A percentile compares a stretch with the other conserved stretches of the same genome.
Evolutionary conservation across 352 stramenopile genomes (phyloP).

Genomic region (Phytophthora pseudosyringae): DNA sequence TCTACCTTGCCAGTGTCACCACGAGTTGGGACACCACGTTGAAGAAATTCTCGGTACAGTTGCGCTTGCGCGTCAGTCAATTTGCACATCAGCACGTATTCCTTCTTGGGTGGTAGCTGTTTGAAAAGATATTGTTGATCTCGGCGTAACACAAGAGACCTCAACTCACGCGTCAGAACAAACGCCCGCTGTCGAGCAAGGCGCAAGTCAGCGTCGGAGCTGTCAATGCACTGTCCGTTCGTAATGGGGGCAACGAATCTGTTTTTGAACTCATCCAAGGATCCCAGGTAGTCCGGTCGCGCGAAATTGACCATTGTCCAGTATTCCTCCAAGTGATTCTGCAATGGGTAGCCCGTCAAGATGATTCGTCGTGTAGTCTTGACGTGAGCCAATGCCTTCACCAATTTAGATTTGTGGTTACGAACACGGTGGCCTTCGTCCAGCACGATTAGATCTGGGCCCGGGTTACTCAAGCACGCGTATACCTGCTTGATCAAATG

Average conservation of each 20-base stretch:
- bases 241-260: constrained; percentile 90
- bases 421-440: constrained; percentile 91
- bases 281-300: constrained; percentile 78
- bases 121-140: constrained; percentile 87
- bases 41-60: constrained; percentile 79
- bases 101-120: constrained; percentile 89
- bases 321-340: constrained; percentile 96
- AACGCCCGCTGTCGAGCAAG: constrained; percentile 79
- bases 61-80: constrained; percentile 74
- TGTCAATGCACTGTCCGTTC: constrained; percentile 87
- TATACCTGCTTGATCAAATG: constrained; percentile 75
- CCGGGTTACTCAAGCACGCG: constrained; percentile 66
- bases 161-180: constrained; percentile 84
- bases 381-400: constrained; percentile 83
- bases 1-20: constrained; percentile 61
- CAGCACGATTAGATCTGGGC: constrained; percentile 87
- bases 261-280: constrained; percentile 90
- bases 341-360: constrained; percentile 95
- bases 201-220: constrained; percentile 66
- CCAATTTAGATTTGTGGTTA: constrained; percentile 91
- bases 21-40: constrained; percentile 66
- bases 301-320: constrained; percentile 94
- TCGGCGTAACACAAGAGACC: constrained; percentile 82
- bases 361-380: constrained; percentile 91
- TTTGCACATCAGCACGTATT: constrained; percentile 88